These are phyloP conservation scores for Zarea fungicola DNA, from an alignment of 2,329 filamentous ascomycete species.

Conservation along the genomic window DNA sequence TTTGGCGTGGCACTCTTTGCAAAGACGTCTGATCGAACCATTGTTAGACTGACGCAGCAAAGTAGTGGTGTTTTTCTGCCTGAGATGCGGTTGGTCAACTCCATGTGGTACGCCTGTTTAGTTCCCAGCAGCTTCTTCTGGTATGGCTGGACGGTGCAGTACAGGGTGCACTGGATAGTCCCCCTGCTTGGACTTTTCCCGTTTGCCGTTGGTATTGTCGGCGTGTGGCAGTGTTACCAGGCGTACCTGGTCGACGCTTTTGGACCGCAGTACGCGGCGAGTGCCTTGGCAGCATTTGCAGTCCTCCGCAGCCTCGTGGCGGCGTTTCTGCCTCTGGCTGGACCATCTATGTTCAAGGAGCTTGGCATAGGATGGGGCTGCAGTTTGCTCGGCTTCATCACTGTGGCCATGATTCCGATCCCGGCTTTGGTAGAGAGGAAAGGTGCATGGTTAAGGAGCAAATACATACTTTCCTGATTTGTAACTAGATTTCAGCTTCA, in stretches of 20 bases:
- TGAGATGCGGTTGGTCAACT: slow-evolving; percentile 47
- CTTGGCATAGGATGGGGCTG: slow-evolving; percentile 20
- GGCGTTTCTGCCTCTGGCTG: slow-evolving; percentile 17
- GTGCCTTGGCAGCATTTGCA: slow-evolving; percentile 50
- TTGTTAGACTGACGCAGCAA: slow-evolving; percentile 14
- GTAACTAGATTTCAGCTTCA: no score
- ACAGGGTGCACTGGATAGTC: slow-evolving; percentile 45
- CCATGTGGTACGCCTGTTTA: slow-evolving; percentile 25
- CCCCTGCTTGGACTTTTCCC: slow-evolving; percentile 39
- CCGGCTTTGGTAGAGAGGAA: slow-evolving; percentile 1
- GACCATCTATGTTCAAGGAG: slow-evolving; percentile 14
- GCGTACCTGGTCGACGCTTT: slow-evolving; percentile 55
- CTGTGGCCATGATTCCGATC: slow-evolving; percentile 7
- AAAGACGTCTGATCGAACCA: not conserved
- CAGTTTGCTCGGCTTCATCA: slow-evolving; percentile 15
- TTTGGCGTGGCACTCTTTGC: slow-evolving; percentile 20
- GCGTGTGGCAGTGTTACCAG: slow-evolving; percentile 40
- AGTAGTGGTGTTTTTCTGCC: slow-evolving; percentile 21
- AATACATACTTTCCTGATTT: not conserved
- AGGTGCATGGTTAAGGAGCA: not conserved
- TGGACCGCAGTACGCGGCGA: slow-evolving; percentile 27
- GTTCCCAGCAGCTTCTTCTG: slow-evolving; percentile 21
- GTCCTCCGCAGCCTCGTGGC: slow-evolving; percentile 40
- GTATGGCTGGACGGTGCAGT: slow-evolving; percentile 32
- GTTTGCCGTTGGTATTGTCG: slow-evolving; percentile 33